Base-by-base conservation (phyloP, 202 grass and related monocot species). In the Digitaria exilis region DNA sequence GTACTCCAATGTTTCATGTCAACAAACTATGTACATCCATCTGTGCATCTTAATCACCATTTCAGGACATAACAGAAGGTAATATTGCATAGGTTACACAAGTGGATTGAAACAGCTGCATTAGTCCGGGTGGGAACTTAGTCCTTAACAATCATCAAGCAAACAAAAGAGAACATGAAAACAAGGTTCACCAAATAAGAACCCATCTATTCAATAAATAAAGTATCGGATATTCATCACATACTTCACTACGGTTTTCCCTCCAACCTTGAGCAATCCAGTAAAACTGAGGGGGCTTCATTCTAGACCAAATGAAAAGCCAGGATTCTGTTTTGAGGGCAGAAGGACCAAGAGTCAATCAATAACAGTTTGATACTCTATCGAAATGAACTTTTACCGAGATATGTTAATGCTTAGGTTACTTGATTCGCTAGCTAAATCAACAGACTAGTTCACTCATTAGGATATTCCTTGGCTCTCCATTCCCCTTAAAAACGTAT, bases 221-320 rank as follows among this genome's bases (percentile, higher is more conserved):
- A 80, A 75, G 72, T 75, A 90, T 69, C 24, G 80, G 67, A 68
- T 75, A 75, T 80, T 34, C 49, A 80, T 68, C 75, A 84, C 75
- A 84, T 86, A 87, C 76, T 88, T 86, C 71, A 81, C 70, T 72
- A 87, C 57, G 55, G 58, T 80, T 87, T 86, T 76, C 81, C 61
- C 85, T 88, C 86, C 85, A 78, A 87, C 81, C 88, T 90, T 90
- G 85, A 81, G 82, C 52, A 89, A 85, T 75, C 76, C 82, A 81
- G 32, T 71, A 80, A 89, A 89, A 70, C 73, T 77, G 87, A 71
- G 24, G 57, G 64, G 63, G 59, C 79, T 85, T 90, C 89, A 89
- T 90, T 94, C 91, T 88, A 94, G 73, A 76, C 85, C 91, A 82
- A 94, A 91, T 71, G 91, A 94, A 90, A 93, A 94, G 70, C 88